phyloP scores from a whole-genome alignment of 257 asterid genomes.

The Jasminum sambac region DNA sequence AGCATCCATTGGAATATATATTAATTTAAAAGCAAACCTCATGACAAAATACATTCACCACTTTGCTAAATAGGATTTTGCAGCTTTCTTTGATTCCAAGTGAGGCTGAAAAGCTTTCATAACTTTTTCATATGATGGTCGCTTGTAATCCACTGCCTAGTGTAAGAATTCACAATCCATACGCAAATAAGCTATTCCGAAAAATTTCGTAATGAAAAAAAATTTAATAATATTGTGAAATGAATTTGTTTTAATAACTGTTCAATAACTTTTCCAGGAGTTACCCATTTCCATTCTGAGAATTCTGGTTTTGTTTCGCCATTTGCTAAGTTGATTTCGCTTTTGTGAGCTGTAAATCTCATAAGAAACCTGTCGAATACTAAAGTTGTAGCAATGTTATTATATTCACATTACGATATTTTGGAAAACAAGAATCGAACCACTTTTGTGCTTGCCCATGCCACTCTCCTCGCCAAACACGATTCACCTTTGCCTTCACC shows the following conservation, averaged over 20 bases:
- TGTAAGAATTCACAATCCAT: background rate
- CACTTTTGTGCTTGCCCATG: slow-evolving; percentile 98
- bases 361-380: slow-evolving; percentile 69
- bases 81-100: slow-evolving; percentile 54
- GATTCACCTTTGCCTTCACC: slow-evolving; percentile 93
- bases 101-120: slow-evolving; percentile 59
- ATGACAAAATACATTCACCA: slow-evolving; percentile 56
- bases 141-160: slow-evolving; percentile 95
- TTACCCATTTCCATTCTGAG: slow-evolving; percentile 97
- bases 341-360: slow-evolving; percentile 70
- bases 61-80: slow-evolving; percentile 79
- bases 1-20: background rate
- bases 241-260: too few species aligned
- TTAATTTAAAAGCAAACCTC: slow-evolving; percentile 20
- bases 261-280: slow-evolving; percentile 82
- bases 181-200: slow-evolving; percentile 16
- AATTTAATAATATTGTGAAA: background rate
- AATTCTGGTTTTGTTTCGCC: slow-evolving; percentile 86
- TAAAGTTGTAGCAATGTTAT: slow-evolving; percentile 1
- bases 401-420: slow-evolving; percentile 3
- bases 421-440: slow-evolving; percentile 36
- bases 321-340: slow-evolving; percentile 71
- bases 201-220: too few species aligned
- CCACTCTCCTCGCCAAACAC: slow-evolving; percentile 99
- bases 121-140: slow-evolving; percentile 96